phyloP scores from a whole-genome alignment of 306 rosid species.

The Malus fusca region DNA sequence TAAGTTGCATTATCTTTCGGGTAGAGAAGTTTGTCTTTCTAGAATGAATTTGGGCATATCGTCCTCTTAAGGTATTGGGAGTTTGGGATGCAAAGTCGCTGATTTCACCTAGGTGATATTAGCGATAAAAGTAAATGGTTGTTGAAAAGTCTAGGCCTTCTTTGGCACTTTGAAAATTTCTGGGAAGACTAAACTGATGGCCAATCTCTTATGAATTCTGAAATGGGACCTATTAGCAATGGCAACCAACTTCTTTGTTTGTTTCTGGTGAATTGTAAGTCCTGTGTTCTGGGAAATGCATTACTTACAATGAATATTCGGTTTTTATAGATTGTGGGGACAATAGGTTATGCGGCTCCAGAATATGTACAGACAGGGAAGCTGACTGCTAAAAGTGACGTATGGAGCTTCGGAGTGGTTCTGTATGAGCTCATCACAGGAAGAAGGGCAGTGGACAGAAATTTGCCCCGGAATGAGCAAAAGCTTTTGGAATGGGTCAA shows the following conservation, averaged over 20 bases:
- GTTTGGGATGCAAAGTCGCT: neutral
- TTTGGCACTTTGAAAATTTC: neutral
- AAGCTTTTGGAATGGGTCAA: conserved; percentile 94
- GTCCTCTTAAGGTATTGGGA: neutral
- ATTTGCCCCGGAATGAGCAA: conserved; percentile 81
- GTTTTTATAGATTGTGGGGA: conserved; percentile 77
- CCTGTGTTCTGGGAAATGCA: conserved; percentile 7
- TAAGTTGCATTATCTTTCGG: conserved; percentile 28
- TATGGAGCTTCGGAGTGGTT: conserved; percentile 95
- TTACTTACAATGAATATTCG: conserved; percentile 15
- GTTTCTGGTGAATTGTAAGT: neutral
- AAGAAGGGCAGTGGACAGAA: conserved; percentile 89
- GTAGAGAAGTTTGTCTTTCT: neutral
- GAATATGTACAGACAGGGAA: conserved; percentile 91
- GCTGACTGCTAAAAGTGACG: conserved; percentile 90
- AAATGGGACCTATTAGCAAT: neutral
- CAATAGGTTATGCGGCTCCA: conserved; percentile 94
- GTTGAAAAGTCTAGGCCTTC: neutral
- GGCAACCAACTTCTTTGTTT: neutral
- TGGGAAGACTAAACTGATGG: neutral
- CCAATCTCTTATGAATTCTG: neutral
- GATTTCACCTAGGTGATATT: neutral
- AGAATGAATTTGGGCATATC: neutral
- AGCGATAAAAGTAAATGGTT: neutral
- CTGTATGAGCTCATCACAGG: conserved; percentile 94